Evolutionary conservation across 2,329 filamentous ascomycete genomes (phyloP), one percentile per base, ranked within the genome.

Genomic region (Talaromyces sp.): DNA sequence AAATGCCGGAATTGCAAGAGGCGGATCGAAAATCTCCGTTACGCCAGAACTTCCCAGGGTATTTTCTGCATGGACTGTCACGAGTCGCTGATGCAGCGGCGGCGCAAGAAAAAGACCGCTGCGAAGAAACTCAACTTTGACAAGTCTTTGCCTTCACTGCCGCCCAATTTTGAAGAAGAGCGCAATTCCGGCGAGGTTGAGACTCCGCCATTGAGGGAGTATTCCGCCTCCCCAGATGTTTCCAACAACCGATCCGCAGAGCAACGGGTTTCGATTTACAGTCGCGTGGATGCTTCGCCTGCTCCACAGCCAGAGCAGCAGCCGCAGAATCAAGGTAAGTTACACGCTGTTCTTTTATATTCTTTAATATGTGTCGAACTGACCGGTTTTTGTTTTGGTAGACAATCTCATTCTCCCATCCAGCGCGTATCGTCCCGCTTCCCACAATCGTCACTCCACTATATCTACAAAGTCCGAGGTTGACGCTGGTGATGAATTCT

Each of bases 11-110:
- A 98, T 75, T 99, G 95, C 83, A 99, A 98, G 81, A 88, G 91
- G 74, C 97, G 97, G 81, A 99, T 99, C 64, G 95, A 99, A 77
- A 99, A 99, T 74, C 82, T 99, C 66, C 88, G 93, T 74, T 99
- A 98, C 85, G 95, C 95, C 59, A 88, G 95, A 72, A 99, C 95
- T 1, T 97, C 93, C 8, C 95, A 98, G 77, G 95, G 95, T 63
- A 99, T 99, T 69, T 98, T 99, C 74, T 99, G 95, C 80, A 99
- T 99, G 95, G 92, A 89, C 71, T 99, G 95, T 74, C 95, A 99
- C 73, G 95, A 99, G 77, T 95, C 92, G 30, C 79, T 99, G 58
- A 98, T 98, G 92, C 92, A 93, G 56, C 84, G 93, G 65, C 85
- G 93, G 66, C 85, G 92, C 71, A 97, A 98, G 79, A 70, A 85